Percentiles rank a stretch among this genome's conserved stretches.
Conservation (phyloP, 345 rosid species). For the Salix exigua region DNA sequence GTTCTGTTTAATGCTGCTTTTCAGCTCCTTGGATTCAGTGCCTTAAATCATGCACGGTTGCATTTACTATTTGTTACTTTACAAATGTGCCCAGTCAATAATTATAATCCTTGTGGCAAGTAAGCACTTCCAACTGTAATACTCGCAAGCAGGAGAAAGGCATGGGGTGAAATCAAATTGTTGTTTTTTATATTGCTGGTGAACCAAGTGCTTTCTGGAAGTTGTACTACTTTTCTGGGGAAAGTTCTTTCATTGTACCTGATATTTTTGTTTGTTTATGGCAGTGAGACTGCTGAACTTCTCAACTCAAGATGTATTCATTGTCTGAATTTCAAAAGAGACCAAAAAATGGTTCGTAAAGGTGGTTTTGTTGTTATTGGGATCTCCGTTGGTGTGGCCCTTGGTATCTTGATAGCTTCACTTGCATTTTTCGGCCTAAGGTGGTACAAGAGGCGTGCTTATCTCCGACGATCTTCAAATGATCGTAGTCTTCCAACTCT, state of each 20-base stretch:
- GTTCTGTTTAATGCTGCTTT: background rate
- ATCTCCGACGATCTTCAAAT: constrained; percentile 41
- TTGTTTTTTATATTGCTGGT: background rate
- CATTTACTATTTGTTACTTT: background rate
- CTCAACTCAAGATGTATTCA: constrained; percentile 49
- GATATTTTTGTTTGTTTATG: constrained; percentile 3
- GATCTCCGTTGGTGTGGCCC: constrained; percentile 66
- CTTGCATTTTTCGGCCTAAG: constrained; percentile 49
- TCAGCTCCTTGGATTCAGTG: background rate
- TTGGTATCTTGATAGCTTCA: constrained; percentile 73
- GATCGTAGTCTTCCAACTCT: constrained; percentile 56
- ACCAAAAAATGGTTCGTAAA: constrained; percentile 49
- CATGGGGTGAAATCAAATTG: background rate
- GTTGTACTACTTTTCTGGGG: background rate
- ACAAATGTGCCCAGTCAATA: background rate
- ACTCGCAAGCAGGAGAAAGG: background rate
- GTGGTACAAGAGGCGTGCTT: constrained; percentile 61
- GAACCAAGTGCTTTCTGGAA: background rate
- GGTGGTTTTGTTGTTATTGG: constrained; percentile 58
- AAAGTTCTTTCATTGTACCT: background rate
- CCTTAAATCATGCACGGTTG: background rate
- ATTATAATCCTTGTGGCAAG: background rate
- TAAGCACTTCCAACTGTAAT: background rate
- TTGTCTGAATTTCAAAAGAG: constrained; percentile 25
- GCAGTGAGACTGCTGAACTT: constrained; percentile 25